phyloP scores from a whole-genome alignment of 2,329 filamentous ascomycete genomes.

The Claviceps monticola region DNA sequence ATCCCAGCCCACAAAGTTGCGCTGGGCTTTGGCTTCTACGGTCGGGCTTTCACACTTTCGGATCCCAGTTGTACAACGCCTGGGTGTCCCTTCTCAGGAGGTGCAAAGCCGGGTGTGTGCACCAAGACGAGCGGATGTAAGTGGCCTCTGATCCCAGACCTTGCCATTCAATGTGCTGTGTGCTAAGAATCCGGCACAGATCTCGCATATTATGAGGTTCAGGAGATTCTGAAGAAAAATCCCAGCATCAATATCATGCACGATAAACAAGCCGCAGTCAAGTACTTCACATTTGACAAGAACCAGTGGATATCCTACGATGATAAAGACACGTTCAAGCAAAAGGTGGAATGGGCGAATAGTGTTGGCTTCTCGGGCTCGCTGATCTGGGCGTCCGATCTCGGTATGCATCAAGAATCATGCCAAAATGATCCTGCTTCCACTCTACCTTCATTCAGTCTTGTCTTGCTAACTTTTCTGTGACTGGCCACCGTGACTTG shows the following conservation, averaged over 20 bases:
- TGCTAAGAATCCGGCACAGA: not conserved
- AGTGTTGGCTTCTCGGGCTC: slow-evolving; percentile 7
- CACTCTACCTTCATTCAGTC: no score
- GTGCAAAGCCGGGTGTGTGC: slow-evolving; percentile 7
- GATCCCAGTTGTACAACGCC: slow-evolving; percentile 9
- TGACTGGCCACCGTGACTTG: no score
- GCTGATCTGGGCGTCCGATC: slow-evolving; percentile 12
- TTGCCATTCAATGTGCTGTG: not conserved
- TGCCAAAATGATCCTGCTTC: no score
- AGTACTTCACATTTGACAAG: slow-evolving; percentile 9
- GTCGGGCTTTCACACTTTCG: slow-evolving; percentile 12
- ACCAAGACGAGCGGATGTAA: slow-evolving; percentile 2
- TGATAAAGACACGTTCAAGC: slow-evolving; percentile 8
- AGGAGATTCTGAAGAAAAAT: slow-evolving; percentile 8
- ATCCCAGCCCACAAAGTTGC: slow-evolving; percentile 25
- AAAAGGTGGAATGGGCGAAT: slow-evolving; percentile 11
- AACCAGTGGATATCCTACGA: slow-evolving; percentile 11
- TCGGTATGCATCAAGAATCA: not conserved
- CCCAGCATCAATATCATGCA: slow-evolving; percentile 7
- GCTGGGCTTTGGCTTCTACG: slow-evolving; percentile 30
- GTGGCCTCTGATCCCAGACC: not conserved
- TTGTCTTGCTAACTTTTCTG: not conserved
- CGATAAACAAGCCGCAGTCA: slow-evolving; percentile 10
- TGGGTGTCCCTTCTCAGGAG: slow-evolving; percentile 10
- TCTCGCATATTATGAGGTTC: slow-evolving; percentile 10